Evolutionary conservation across 108 stramenopile species (phyloP), one percentile per base, ranked within the genome.

Genomic region (Conticribra weissflogii): DNA sequence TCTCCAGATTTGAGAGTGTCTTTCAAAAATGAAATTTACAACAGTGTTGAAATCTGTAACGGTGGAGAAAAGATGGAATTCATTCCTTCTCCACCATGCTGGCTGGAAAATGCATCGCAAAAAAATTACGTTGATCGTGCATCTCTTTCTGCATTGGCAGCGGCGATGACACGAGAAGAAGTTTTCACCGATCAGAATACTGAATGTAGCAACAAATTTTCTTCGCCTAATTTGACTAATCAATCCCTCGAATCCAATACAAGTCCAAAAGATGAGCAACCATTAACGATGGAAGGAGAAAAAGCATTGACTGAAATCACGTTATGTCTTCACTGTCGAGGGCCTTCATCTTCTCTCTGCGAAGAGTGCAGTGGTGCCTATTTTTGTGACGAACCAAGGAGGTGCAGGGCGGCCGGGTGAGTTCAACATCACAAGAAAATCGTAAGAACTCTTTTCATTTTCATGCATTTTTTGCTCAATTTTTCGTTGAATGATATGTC

Each of bases 251-350:
- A n/a, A n/a, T 16, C 28, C 47, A 29, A 45, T 49, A 28, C 3
- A 7, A 15, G n/a, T 28, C 1, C 19, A 63, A 1, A 29, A 27
- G 1, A 34, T 5, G 12, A 5, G 29, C 27, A 45, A 60, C 45
- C 17, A 41, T 60, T 41, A 34, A 1, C 2, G 24, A 1, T 7
- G 34, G 17, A 24, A 24, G 17, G 23, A 41, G 2, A 54, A 1
- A 2, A 18, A 29, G 23, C 16, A 15, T 54, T 86, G 22, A 80
- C 88, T 29, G 78, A 72, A 33, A 76, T 63, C 15, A 83, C 88
- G 17, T 68, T 95, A 2, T 95, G 94, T 70, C 59, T 90, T 23
- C 81, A 95, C 59, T 95, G 94, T 71, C 83, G 94, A 66, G 33
- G 87, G 17, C 85, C 87, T 21, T 68, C 86, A 9, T 50, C 64